Base-by-base conservation (phyloP, 108 stramenopile species). In the Craspedostauros australis region DNA sequence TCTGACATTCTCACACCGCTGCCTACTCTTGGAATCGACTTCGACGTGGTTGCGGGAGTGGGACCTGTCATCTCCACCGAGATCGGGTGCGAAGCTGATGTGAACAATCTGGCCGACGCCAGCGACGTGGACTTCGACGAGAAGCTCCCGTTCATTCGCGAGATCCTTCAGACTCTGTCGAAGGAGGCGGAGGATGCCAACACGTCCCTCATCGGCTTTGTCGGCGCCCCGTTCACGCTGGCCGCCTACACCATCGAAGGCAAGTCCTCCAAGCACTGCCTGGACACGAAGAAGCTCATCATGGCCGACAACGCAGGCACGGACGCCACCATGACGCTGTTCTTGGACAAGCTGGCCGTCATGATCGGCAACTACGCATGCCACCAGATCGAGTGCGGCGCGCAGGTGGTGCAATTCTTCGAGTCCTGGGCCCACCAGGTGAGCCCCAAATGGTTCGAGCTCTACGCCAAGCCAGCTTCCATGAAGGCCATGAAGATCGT, bases 341-440 rank as follows among this genome's bases (percentile, higher is more conserved):
- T 95, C 42, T 50, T 99, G 36, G 82, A 90, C 42, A 94, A 92
- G 50, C 61, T 97, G 37, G 90, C 96, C 22, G 66, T 70, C 5
- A 87, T 88, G 81, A 79, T 95, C 57, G 94, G 94, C 2, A 62
- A 88, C 25, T 96, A 98, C 60, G 95, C 88, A 12, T 84, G 86
- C 43, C 88, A 95, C 68, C 96, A 99, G 75, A 90, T 97, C 24
- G 95, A 96, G 37, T 87, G 84, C 44, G 98, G 98, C 9, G 98
- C 96, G 1, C 91, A 96, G 62, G 94, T 97, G 16, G 82, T 99
- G 56, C 96, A 99, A 72, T 82, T 99, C 2, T 99, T 99, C 71
- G 98, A 99, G 73, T 84, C 80, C 25, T 97, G 94, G 94, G 97
- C 97, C 16, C 96, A 96, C 68, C 96, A 97, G 54, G 45, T 97